These are phyloP conservation scores for Suillus ampliporus DNA, from an alignment of 768 basidiomycete genomes.

Conservation along the genomic window DNA sequence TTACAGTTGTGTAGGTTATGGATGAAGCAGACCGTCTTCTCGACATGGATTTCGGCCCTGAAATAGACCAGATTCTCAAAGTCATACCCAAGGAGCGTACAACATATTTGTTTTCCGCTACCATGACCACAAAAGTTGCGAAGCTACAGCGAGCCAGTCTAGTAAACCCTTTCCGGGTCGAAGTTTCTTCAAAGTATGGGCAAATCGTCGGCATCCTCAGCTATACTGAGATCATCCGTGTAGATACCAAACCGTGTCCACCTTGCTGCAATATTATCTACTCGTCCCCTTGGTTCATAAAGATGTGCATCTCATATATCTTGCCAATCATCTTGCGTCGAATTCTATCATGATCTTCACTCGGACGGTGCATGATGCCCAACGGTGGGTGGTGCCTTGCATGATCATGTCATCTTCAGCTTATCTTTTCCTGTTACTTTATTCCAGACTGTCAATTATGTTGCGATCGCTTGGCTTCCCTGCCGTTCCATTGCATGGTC, in stretches of 20 bases:
- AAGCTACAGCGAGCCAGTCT: constrained; percentile 95
- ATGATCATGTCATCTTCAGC: background rate
- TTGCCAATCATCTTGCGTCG: constrained; percentile 87
- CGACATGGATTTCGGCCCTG: constrained; percentile 95
- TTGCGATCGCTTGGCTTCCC: constrained; percentile 91
- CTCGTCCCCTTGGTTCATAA: constrained; percentile 92
- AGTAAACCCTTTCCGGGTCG: constrained; percentile 90
- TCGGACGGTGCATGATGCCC: constrained; percentile 91
- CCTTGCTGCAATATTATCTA: constrained; percentile 94
- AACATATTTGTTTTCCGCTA: constrained; percentile 97
- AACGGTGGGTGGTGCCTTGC: constrained; percentile 54
- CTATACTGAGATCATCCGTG: constrained; percentile 7
- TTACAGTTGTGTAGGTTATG: constrained; percentile 68
- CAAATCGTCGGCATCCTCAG: constrained; percentile 10
- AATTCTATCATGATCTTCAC: constrained; percentile 97
- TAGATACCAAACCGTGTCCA: constrained; percentile 97
- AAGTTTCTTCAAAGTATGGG: constrained; percentile 89
- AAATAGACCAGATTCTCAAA: constrained; percentile 96
- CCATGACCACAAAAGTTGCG: constrained; percentile 98
- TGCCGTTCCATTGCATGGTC: constrained; percentile 94
- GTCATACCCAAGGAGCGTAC: constrained; percentile 92
- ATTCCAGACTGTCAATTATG: constrained; percentile 78
- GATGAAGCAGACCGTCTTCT: constrained; percentile 96
- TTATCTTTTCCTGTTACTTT: constrained; percentile 3
- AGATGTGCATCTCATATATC: constrained; percentile 88